Base-by-base conservation (phyloP, 164 flowering plant species). In the Kalanchoe fedtschenkoi region DNA sequence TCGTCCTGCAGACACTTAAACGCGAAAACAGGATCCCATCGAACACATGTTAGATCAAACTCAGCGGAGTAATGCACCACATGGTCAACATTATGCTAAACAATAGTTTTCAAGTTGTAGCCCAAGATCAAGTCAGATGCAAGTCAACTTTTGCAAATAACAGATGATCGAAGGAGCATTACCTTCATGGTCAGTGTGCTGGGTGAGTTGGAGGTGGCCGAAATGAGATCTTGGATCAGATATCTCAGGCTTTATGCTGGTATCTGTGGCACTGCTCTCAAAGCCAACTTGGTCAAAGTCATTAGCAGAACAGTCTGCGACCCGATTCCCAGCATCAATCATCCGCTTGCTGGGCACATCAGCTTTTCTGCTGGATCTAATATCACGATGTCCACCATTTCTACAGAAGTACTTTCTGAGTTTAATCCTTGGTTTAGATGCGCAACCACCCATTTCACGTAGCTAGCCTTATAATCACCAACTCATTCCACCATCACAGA, bases 1-100 rank as follows among this genome's bases (percentile, higher is more conserved):
- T 65, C 67, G 57, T 26, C 70, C 97, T 91, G 85, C 75, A 78
- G 35, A 60, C 28, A 10, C 24, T 44, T n/a, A 17, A 44, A 44
- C 6, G 53, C 7, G 7, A 6, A 26, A 44, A n/a, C 22, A 44
- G 22, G 22, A 44, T 44, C 46, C 16, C 14, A 42, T 42, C n/a
- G n/a, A n/a, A n/a, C n/a, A n/a, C 46, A 10, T 42, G 0, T 6
- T 42, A 15, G 17, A 42, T 42, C n/a, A 14, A 11, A 42, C 14
- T 1, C 14, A 11, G 1, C 16, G 6, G 17, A 16, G 17, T 41
- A 41, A 8, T 3, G 15, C 10, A 41, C 19, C 53, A 46, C 7
- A 46, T 46, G 53, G 53, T 43, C 2, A 43, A 16, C 21, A 16
- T 43, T 37, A n/a, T n/a, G n/a, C n/a, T n/a, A n/a, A n/a, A n/a